Evolutionary conservation across 345 rosid genomes (phyloP), one percentile per base, ranked within the genome.

Genomic region (Euphorbia pulcherrima): DNA sequence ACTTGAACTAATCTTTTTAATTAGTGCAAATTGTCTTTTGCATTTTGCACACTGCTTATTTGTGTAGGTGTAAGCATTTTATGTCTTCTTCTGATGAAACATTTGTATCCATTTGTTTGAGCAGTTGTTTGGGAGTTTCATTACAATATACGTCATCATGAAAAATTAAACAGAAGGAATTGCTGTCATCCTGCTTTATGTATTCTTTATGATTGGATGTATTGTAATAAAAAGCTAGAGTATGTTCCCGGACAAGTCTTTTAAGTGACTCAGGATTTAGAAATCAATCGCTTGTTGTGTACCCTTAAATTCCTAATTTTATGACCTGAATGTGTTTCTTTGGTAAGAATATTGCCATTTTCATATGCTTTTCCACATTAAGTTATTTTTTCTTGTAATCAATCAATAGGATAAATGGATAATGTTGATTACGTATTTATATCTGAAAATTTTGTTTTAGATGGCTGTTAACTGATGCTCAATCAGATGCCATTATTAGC

Each of bases 401-500:
- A 16, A 24, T 13, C 9, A n/a, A n/a, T n/a, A n/a, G n/a, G n/a
- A n/a, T n/a, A n/a, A n/a, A n/a, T n/a, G n/a, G n/a, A n/a, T n/a
- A n/a, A n/a, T n/a, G n/a, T n/a, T n/a, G 4, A 23, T 33, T 33
- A 33, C 37, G 37, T 33, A n/a, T n/a, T 9, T 23, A 37, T 56
- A 27, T 56, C 27, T 35, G 29, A 9, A 12, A 8, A 56, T 37
- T 56, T 55, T 16, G 16, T 39, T 12, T 54, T 24, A 27, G 62
- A 67, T 54, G 53, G 27, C 35, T 66, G 56, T 48, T 48, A 41
- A 16, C 35, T 41, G 20, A 18, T 48, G 8, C 65, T 62, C 17
- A n/a, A 12, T 50, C 27, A 50, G 29, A 65, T 5, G 24, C 20
- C 41, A 29, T 64, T n/a, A 23, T n/a, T 65, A 10, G 60, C 1